These are phyloP conservation scores for Lasiosphaeriaceae sp. DNA, from an alignment of 495 filamentous ascomycete species.

Conservation along the genomic window DNA sequence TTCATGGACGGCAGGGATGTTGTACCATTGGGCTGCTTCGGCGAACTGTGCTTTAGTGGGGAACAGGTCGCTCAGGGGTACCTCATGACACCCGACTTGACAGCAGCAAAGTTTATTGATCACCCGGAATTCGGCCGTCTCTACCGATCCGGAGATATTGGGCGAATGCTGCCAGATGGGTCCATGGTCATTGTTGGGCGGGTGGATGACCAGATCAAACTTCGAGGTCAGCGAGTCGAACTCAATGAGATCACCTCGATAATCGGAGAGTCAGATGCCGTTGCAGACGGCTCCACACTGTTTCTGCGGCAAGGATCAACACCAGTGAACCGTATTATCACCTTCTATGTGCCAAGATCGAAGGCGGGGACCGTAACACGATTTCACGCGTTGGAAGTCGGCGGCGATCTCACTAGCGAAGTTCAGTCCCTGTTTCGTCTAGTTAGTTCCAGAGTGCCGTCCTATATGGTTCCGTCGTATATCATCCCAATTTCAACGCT, in stretches of 20 bases:
- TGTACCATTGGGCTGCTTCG: slow-evolving; percentile 63
- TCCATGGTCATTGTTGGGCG: slow-evolving; percentile 69
- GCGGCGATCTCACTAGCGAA: slow-evolving; percentile 6
- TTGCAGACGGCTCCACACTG: slow-evolving; percentile 53
- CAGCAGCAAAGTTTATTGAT: slow-evolving; percentile 55
- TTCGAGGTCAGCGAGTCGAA: slow-evolving; percentile 75
- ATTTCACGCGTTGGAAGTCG: slow-evolving; percentile 26
- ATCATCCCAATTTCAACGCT: slow-evolving; percentile 63
- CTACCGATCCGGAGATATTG: slow-evolving; percentile 69
- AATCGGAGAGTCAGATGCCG: slow-evolving; percentile 39
- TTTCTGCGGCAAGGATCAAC: slow-evolving; percentile 29
- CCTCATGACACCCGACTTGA: slow-evolving; percentile 54
- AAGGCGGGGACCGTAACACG: background rate
- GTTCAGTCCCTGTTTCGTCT: slow-evolving; percentile 38
- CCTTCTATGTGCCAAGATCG: slow-evolving; percentile 53
- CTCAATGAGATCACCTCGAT: slow-evolving; percentile 69
- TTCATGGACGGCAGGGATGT: slow-evolving; percentile 35
- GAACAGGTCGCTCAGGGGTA: slow-evolving; percentile 75
- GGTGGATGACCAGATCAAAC: slow-evolving; percentile 75
- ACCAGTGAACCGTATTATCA: slow-evolving; percentile 44
- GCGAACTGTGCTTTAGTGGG: slow-evolving; percentile 82
- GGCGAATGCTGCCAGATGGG: slow-evolving; percentile 65
- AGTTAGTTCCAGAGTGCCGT: slow-evolving; percentile 45
- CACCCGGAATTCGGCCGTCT: slow-evolving; percentile 63
- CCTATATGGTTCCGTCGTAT: slow-evolving; percentile 65